phyloP scores from a whole-genome alignment of 2,329 filamentous ascomycete species.

The Macrophomina phaseolina region DNA sequence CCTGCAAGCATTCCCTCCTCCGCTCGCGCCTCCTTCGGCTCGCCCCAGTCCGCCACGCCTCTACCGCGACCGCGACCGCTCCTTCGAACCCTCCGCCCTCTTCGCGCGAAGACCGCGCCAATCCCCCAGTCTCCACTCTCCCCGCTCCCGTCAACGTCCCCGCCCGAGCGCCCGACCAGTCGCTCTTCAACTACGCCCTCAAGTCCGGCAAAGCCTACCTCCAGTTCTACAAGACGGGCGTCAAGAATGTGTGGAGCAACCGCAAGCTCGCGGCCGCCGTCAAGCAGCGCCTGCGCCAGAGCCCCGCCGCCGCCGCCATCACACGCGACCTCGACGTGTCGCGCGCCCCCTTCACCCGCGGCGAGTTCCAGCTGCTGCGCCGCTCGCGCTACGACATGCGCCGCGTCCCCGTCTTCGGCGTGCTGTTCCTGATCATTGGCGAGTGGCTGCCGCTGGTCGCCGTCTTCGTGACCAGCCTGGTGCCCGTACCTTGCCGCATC shows the following conservation, averaged over 20 bases:
- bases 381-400: slow-evolving; percentile 74
- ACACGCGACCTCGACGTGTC: not conserved
- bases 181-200: slow-evolving; percentile 61
- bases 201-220: slow-evolving; percentile 75
- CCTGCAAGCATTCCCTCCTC: not conserved
- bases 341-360: slow-evolving; percentile 58
- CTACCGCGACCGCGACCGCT: not conserved
- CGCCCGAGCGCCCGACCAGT: slow-evolving; percentile 53
- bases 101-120: slow-evolving; percentile 51
- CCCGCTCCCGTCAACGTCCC: slow-evolving; percentile 73
- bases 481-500: slow-evolving; percentile 83
- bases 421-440: slow-evolving; percentile 78
- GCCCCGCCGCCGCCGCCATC: not conserved
- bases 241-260: slow-evolving; percentile 77
- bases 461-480: slow-evolving; percentile 70
- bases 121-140: slow-evolving; percentile 75
- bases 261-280: slow-evolving; percentile 47
- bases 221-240: slow-evolving; percentile 84
- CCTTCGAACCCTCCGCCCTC: not conserved
- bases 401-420: slow-evolving; percentile 77
- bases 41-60: not conserved
- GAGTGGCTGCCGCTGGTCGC: slow-evolving; percentile 87
- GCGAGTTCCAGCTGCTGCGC: slow-evolving; percentile 72
- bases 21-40: not conserved
- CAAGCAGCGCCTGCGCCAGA: slow-evolving; percentile 43